These are phyloP conservation scores for Tetrapisispora arboricola DNA, from an alignment of 805 yeast species.

Conservation along the genomic window DNA sequence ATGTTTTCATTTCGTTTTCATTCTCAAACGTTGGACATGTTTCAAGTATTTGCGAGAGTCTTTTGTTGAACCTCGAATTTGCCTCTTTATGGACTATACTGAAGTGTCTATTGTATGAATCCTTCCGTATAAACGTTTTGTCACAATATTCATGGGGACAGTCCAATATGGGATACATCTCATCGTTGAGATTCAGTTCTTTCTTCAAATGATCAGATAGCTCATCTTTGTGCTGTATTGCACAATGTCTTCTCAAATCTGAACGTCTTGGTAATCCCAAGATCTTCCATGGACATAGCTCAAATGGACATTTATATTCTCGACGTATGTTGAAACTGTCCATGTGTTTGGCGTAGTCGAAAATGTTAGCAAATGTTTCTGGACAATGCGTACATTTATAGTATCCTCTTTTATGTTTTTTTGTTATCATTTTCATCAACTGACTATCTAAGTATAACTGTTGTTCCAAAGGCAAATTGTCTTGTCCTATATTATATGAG, in stretches of 20 bases:
- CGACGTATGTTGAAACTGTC: conserved; percentile 33
- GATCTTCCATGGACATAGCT: conserved; percentile 39
- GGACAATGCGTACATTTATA: conserved; percentile 42
- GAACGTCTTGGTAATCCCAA: conserved; percentile 40
- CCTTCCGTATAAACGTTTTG: conserved; percentile 41
- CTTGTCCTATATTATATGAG: too few species aligned
- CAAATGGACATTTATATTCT: conserved; percentile 36
- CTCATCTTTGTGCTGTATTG: conserved; percentile 35
- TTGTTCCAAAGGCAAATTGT: conserved; percentile 7
- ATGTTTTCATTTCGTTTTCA: conserved; percentile 4
- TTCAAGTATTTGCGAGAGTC: conserved; percentile 20
- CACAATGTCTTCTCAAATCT: conserved; percentile 41
- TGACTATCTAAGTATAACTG: conserved; percentile 20
- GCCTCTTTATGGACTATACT: conserved; percentile 39
- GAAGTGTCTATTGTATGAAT: conserved; percentile 44
- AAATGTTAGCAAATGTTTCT: conserved; percentile 30
- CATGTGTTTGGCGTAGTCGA: conserved; percentile 34
- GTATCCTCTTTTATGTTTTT: conserved; percentile 33
- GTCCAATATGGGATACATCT: conserved; percentile 21
- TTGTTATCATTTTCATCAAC: conserved; percentile 15
- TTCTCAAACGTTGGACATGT: conserved; percentile 14
- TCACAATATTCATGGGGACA: conserved; percentile 34
- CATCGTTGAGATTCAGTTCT: conserved; percentile 22
- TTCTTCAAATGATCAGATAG: conserved; percentile 20
- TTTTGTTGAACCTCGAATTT: conserved; percentile 33